phyloP scores from a whole-genome alignment of 139 green algal genomes.

The Micromonas pusilla region DNA sequence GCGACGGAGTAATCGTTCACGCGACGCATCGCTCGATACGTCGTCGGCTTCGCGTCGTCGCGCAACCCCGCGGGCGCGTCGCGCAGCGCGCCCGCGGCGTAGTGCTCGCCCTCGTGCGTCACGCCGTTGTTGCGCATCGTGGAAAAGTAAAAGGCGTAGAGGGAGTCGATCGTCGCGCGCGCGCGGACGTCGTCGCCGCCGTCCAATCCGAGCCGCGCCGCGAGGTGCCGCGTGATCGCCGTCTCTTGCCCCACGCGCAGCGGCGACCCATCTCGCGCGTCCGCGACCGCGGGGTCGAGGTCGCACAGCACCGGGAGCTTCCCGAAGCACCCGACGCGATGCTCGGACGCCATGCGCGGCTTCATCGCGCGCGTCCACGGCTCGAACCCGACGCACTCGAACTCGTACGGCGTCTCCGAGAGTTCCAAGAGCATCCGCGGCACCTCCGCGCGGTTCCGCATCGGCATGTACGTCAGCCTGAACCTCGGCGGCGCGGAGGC shows the following conservation, averaged over 20 bases:
- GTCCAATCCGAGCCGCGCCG: not conserved
- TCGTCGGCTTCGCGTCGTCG: not conserved
- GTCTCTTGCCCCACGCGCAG: not conserved
- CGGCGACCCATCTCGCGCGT: too few relatives aligned
- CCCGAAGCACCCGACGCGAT: too few relatives aligned
- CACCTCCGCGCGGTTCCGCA: slow-evolving; percentile 4
- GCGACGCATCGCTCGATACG: not conserved
- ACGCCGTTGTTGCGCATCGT: slow-evolving; percentile 1
- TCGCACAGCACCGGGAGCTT: not conserved
- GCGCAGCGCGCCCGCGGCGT: not conserved
- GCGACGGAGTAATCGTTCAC: not conserved
- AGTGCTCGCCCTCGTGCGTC: slow-evolving; percentile 1
- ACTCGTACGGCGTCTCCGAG: not conserved
- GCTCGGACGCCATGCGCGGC: not conserved
- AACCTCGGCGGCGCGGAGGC: too few relatives aligned
- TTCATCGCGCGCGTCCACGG: not conserved
- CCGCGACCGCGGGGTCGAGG: not conserved
- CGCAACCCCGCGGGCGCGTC: not conserved
- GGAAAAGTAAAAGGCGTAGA: not conserved
- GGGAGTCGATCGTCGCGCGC: not conserved
- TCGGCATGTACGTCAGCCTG: slow-evolving; percentile 11
- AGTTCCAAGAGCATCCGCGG: not conserved
- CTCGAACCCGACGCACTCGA: not conserved
- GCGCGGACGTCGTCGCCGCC: not conserved
- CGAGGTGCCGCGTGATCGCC: not conserved